phyloP scores from a whole-genome alignment of 1,284 basidiomycete species.

The Meripilus lineatus region DNA sequence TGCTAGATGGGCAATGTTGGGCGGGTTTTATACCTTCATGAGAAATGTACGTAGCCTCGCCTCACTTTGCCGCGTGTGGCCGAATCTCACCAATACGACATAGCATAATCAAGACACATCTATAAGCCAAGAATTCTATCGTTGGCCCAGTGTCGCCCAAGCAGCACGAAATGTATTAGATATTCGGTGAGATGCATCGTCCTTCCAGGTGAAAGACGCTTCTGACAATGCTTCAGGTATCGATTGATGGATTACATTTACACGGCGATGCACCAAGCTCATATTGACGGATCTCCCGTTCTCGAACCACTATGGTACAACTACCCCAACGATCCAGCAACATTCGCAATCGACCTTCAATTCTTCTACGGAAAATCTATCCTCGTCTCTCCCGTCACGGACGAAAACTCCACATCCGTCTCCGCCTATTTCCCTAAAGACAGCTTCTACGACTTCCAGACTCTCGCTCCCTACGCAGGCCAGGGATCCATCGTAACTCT shows the following conservation, averaged over 20 bases:
- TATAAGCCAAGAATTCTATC: slow-evolving; percentile 65
- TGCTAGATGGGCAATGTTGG: slow-evolving; percentile 64
- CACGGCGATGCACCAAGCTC: slow-evolving; percentile 60
- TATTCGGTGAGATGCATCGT: slow-evolving; percentile 38
- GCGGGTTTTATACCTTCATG: slow-evolving; percentile 71
- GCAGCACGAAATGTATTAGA: slow-evolving; percentile 59
- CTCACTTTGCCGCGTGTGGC: too few species aligned
- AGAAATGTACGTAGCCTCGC: slow-evolving; percentile 47
- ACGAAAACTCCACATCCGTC: slow-evolving; percentile 56
- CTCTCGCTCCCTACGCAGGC: slow-evolving; percentile 44
- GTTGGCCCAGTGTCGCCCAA: slow-evolving; percentile 51
- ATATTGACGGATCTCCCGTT: slow-evolving; percentile 56
- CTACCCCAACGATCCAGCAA: slow-evolving; percentile 56
- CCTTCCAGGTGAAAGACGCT: background rate
- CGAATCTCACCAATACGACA: too few species aligned
- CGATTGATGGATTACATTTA: slow-evolving; percentile 70
- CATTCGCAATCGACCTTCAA: slow-evolving; percentile 58
- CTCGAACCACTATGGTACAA: slow-evolving; percentile 60
- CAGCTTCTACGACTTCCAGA: slow-evolving; percentile 60
- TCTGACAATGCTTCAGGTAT: slow-evolving; percentile 36
- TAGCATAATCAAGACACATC: slow-evolving; percentile 54
- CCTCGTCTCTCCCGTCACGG: slow-evolving; percentile 64
- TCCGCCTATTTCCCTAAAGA: slow-evolving; percentile 59
- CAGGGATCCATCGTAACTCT: slow-evolving; percentile 41
- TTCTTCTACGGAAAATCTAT: slow-evolving; percentile 66